phyloP scores from a whole-genome alignment of 2,329 filamentous ascomycete species.

The Fusarium newnesense region DNA sequence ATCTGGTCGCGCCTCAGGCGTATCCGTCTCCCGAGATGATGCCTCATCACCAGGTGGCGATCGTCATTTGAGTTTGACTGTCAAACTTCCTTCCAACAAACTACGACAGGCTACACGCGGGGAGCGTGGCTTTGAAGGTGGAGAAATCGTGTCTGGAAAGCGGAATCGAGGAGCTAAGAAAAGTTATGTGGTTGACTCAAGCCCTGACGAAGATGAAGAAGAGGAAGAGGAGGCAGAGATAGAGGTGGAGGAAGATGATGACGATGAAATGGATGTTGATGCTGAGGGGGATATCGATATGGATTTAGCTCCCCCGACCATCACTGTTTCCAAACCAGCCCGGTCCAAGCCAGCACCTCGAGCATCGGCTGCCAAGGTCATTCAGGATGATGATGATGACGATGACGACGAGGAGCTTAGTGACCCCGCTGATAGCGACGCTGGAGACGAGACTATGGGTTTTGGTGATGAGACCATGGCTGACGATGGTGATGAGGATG shows the following conservation, averaged over 20 bases:
- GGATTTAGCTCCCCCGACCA: constrained; percentile 52
- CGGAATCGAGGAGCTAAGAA: constrained; percentile 67
- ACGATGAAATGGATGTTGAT: constrained; percentile 54
- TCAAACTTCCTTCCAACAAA: constrained; percentile 63
- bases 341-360: constrained; percentile 50
- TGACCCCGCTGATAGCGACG: constrained; percentile 63
- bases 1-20: constrained; percentile 58
- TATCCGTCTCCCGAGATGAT: constrained; percentile 57
- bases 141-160: constrained; percentile 61
- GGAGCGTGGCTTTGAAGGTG: constrained; percentile 54
- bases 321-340: constrained; percentile 61
- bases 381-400: constrained; percentile 57
- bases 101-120: constrained; percentile 61
- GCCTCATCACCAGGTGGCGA: constrained; percentile 59
- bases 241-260: constrained; percentile 56
- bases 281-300: constrained; percentile 60
- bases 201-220: constrained; percentile 59
- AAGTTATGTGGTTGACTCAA: constrained; percentile 69
- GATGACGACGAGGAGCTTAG: constrained; percentile 67
- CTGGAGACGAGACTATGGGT: constrained; percentile 50
- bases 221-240: constrained; percentile 52
- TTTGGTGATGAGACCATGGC: constrained; percentile 59
- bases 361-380: constrained; percentile 47
- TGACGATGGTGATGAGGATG: constrained; percentile 59
- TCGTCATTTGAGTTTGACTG: constrained; percentile 57